A percentile compares a stretch with the other conserved stretches of the same genome.
phyloP scores from a whole-genome alignment of 2,329 filamentous ascomycete genomes.

The Cercospora sp. region DNA sequence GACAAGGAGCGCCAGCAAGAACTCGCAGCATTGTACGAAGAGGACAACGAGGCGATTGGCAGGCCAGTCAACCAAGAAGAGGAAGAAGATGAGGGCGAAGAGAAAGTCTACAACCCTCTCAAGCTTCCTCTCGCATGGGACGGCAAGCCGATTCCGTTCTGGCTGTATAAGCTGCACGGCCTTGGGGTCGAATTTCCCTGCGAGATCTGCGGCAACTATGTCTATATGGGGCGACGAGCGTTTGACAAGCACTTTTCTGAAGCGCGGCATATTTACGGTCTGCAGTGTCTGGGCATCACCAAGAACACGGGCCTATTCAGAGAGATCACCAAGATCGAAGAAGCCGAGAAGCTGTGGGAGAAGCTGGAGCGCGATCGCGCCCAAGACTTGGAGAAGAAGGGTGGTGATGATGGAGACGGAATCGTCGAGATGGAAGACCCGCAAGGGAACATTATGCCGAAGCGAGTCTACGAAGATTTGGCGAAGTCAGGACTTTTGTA shows the following conservation, averaged over 20 bases:
- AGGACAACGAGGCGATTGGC: constrained; percentile 57
- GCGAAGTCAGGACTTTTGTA: constrained; percentile 86
- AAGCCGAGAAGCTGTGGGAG: constrained; percentile 85
- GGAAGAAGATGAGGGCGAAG: constrained; percentile 66
- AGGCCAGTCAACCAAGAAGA: constrained; percentile 51
- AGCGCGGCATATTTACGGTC: constrained; percentile 83
- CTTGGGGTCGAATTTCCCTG: constrained; percentile 92
- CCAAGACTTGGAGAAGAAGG: constrained; percentile 68
- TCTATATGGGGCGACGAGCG: constrained; percentile 95
- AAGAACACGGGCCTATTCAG: constrained; percentile 80
- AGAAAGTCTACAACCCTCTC: constrained; percentile 93
- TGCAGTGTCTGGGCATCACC: constrained; percentile 91
- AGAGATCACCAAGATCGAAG: constrained; percentile 89
- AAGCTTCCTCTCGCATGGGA: constrained; percentile 97
- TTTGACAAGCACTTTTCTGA: constrained; percentile 99
- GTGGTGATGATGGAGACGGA: constrained; percentile 55
- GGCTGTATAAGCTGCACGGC: constrained; percentile 96
- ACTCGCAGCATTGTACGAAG: constrained; percentile 77
- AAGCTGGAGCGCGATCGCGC: constrained; percentile 87
- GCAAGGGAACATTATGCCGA: constrained; percentile 97
- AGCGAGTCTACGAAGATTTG: constrained; percentile 95
- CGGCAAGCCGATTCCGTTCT: constrained; percentile 97
- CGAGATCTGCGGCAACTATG: constrained; percentile 96
- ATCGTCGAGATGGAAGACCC: constrained; percentile 98
- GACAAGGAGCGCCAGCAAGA: constrained; percentile 94